Evolutionary conservation across 768 basidiomycete species (phyloP), one percentile per base, ranked within the genome.

Genomic region (Phlebiopsis flavidoalba): DNA sequence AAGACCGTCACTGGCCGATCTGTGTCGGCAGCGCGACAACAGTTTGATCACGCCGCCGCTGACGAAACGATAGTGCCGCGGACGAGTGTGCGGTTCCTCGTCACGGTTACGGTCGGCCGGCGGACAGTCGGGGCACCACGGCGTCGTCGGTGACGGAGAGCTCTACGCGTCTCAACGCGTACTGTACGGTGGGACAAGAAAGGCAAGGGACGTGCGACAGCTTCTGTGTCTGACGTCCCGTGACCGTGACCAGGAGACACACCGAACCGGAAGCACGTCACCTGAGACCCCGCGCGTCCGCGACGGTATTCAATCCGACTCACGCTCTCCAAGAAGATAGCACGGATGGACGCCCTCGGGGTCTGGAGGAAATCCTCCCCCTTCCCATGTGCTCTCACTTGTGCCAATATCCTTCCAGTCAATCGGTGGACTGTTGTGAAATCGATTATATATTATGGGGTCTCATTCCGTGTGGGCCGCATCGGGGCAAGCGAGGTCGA

Each of bases 361-460:
- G 85, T 33, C 75, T 81, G 53, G 86, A 89, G 88, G 88, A 26
- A 85, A 83, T 68, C 80, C n/a, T n/a, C n/a, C n/a, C 79, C 17
- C 72, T 90, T 33, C 89, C 90, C 52, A 83, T 74, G n/a, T 92
- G 89, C 63, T 74, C 78, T n/a, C 68, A 91, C 87, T 24, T 91
- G 89, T 72, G 75, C 74, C 56, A 89, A 85, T 68, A 76, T 91
- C 55, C 71, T 92, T 65, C 89, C 89, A 2, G 80, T 92, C 60
- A 91, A 65, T 82, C 86, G 53, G 85, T 91, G 26, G 87, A 90
- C n/a, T n/a, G n/a, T 72, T 82, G 81, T 46, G 78, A 86, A 70
- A 82, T 91, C 22, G 87, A n/a, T n/a, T n/a, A n/a, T n/a, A n/a
- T n/a, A n/a, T n/a, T 91, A 37, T 91, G 88, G 87, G 90, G 89